phyloP scores from a whole-genome alignment of 108 stramenopile species.

The Bacterosira constricta region DNA sequence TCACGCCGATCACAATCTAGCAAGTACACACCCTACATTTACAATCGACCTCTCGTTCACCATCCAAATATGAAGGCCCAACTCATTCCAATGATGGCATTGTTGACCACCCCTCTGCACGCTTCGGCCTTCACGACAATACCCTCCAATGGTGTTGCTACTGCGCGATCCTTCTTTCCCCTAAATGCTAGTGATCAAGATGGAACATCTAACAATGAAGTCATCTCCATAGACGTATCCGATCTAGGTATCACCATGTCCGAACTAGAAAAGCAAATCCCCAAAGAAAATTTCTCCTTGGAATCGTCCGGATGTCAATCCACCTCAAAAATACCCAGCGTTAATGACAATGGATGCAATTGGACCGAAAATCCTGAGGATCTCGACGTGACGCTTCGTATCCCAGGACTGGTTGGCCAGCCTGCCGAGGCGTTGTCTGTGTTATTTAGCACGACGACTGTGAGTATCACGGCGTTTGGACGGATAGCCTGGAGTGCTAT shows the following conservation, averaged over 20 bases:
- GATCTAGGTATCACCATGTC: constrained; percentile 58
- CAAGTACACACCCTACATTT: no score
- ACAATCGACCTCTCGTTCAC: no score
- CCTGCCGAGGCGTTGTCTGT: constrained; percentile 46
- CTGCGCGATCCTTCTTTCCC: no score
- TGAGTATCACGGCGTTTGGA: constrained; percentile 58
- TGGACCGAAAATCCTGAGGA: constrained; percentile 54
- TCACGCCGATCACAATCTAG: no score
- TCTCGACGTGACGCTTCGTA: constrained; percentile 44
- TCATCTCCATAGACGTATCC: constrained; percentile 36
- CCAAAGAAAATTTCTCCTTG: constrained; percentile 32
- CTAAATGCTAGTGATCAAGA: no score
- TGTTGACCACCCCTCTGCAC: no score
- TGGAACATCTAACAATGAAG: background rate
- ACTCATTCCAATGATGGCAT: no score
- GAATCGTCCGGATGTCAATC: constrained; percentile 40
- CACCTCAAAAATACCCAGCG: constrained; percentile 41
- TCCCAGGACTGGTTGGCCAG: constrained; percentile 61
- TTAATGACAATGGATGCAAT: constrained; percentile 52
- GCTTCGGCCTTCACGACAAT: no score
- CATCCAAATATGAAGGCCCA: no score
- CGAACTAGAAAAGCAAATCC: constrained; percentile 47
- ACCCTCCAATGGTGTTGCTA: no score
- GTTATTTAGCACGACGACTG: constrained; percentile 40
- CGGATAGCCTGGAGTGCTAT: constrained; percentile 53